Base-by-base conservation (phyloP, 495 filamentous ascomycete species). In the Aspergillus bertholletiae region DNA sequence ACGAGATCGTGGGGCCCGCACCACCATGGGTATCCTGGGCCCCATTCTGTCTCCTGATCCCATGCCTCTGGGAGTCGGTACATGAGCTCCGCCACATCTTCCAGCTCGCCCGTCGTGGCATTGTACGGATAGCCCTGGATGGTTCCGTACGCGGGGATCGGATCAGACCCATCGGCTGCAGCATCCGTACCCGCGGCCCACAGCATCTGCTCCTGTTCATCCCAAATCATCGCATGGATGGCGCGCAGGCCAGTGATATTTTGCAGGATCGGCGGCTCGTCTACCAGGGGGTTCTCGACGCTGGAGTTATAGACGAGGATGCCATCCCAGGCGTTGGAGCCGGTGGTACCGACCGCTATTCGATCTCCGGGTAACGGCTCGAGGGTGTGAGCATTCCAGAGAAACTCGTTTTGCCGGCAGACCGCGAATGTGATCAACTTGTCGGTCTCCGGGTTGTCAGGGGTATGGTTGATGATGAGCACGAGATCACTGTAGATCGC, bases 141-240 rank as follows among this genome's bases (percentile, higher is more conserved):
- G 9, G 52, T 46, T 0, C 61, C 61, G 28, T 67, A 53, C 24
- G 66, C 66, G 3, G 65, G 65, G 13, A 55, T 45, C 3, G 46
- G 39, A 48, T 69, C 66, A 9, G 61, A 59, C 3, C 66, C 66
- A 53, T 69, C 66, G 8, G 66, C 66, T 1, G 66, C 66, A 3
- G 46, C 54, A 39, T 69, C 59, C 15, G 66, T 69, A 1, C 66
- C 66, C 5, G 53, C 48, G 6, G 64, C 66, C 66, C 64, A 65
- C 18, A 69, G 37, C 59, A 63, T 59, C 47, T 65, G 64, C 2
- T 45, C 59, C 32, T 56, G 26, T 27, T 69, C 66, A 27, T 69
- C 66, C 66, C 64, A 69, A 39, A 69, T 64, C 64, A 69, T 54
- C 9, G 41, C 62, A 45, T 69, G 66, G 21, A 69, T 65, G 20